These are phyloP conservation scores for Coemansia sp. DNA, from an alignment of 192 early-diverging fungal species.

Conservation along the genomic window DNA sequence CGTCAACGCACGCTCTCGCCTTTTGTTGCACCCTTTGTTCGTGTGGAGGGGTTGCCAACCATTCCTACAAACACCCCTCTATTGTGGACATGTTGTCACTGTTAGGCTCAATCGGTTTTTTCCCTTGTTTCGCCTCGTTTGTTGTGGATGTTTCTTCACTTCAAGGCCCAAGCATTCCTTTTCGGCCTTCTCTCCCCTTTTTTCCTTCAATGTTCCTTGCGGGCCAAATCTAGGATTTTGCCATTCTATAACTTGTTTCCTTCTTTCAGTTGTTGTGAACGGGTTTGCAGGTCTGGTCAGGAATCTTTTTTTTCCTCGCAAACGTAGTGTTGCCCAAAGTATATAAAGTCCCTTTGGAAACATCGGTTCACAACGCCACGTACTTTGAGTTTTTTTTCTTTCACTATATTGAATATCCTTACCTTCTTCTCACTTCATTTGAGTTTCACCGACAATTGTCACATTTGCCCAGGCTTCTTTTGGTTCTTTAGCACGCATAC, in stretches of 20 bases:
- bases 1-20: conserved; percentile 2
- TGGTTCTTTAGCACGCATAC: not conserved
- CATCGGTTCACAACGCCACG: not conserved
- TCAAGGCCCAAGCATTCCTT: conserved; percentile 1
- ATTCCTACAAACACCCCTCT: not conserved
- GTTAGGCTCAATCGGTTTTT: conserved; percentile 7
- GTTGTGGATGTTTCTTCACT: not conserved
- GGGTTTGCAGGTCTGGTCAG: not conserved
- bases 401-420: conserved; percentile 6
- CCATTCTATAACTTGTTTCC: not conserved
- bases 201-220: not conserved
- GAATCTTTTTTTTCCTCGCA: not conserved
- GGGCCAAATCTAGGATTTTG: not conserved
- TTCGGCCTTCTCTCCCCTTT: not conserved
- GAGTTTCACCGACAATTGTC: not conserved
- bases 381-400: not conserved
- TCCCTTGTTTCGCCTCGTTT: not conserved
- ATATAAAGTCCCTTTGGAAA: conserved; percentile 4
- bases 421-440: not conserved
- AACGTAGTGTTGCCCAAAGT: not conserved
- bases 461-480: not conserved
- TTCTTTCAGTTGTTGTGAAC: not conserved
- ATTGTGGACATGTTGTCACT: not conserved
- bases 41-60: not conserved
- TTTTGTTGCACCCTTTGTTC: conserved; percentile 2